Evolutionary conservation across 805 yeast genomes (phyloP).

Genomic region (Candida insectalens): DNA sequence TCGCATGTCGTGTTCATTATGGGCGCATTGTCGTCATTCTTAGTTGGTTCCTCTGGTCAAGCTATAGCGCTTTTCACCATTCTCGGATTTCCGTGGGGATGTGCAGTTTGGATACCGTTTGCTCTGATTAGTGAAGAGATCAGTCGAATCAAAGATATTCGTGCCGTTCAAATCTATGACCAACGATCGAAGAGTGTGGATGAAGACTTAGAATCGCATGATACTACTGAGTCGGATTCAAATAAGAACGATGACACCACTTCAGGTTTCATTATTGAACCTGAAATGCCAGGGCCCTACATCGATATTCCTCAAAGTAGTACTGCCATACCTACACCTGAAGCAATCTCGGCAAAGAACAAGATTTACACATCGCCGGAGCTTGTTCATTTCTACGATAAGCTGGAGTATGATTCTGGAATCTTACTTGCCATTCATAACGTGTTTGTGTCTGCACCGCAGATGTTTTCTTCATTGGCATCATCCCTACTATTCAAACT

Average conservation of each 20-base stretch:
- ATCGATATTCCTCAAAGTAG: neutral
- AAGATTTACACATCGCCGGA: slow-evolving; percentile 11
- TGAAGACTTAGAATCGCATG: neutral
- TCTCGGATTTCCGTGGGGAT: slow-evolving; percentile 57
- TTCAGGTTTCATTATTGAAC: neutral
- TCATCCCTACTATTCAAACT: slow-evolving; percentile 36
- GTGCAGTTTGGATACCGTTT: slow-evolving; percentile 60
- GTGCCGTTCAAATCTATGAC: slow-evolving; percentile 21
- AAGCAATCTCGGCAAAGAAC: slow-evolving; percentile 2
- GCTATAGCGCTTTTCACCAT: slow-evolving; percentile 42
- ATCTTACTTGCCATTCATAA: slow-evolving; percentile 48
- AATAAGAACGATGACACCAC: neutral
- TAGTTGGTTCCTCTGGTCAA: slow-evolving; percentile 27
- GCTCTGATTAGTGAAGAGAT: slow-evolving; percentile 50
- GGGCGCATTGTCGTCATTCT: slow-evolving; percentile 38
- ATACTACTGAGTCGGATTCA: neutral
- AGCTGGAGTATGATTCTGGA: slow-evolving; percentile 46
- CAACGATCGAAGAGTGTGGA: slow-evolving; percentile 8
- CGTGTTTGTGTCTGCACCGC: slow-evolving; percentile 49
- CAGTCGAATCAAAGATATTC: slow-evolving; percentile 39
- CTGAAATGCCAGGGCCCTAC: neutral
- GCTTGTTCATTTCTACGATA: slow-evolving; percentile 23
- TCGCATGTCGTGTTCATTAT: slow-evolving; percentile 41
- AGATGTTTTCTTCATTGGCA: slow-evolving; percentile 39
- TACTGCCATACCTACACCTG: neutral